phyloP scores from a whole-genome alignment of 805 yeast species.

The Candida loeiensis region DNA sequence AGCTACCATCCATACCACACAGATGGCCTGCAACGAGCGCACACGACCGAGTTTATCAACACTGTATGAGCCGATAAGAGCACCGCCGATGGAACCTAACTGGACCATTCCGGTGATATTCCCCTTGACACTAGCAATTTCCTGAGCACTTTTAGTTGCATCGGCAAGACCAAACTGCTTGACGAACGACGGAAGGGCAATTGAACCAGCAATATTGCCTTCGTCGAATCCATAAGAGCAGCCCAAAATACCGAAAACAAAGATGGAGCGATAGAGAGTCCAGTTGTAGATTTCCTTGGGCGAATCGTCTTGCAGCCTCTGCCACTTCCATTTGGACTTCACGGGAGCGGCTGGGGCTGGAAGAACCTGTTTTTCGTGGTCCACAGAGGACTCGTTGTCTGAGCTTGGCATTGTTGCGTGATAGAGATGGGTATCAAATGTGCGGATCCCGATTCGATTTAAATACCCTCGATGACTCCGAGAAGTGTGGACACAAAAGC shows the following conservation, averaged over 20 bases:
- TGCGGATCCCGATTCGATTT: not conserved
- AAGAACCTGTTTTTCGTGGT: slow-evolving; percentile 7
- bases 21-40: slow-evolving; percentile 19
- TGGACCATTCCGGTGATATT: slow-evolving; percentile 26
- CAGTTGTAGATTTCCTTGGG: slow-evolving; percentile 22
- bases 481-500: too few species aligned
- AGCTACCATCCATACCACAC: slow-evolving; percentile 25
- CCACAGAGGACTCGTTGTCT: not conserved
- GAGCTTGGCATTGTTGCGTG: not conserved
- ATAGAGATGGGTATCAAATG: too few species aligned
- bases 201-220: slow-evolving; percentile 20
- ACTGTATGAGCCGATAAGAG: slow-evolving; percentile 20
- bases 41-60: slow-evolving; percentile 43
- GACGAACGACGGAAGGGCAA: slow-evolving; percentile 19
- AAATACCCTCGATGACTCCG: too few species aligned
- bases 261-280: slow-evolving; percentile 31
- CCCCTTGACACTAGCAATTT: slow-evolving; percentile 24
- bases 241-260: slow-evolving; percentile 45
- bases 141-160: slow-evolving; percentile 13
- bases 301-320: slow-evolving; percentile 14
- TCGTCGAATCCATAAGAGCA: slow-evolving; percentile 25
- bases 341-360: slow-evolving; percentile 1
- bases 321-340: slow-evolving; percentile 16
- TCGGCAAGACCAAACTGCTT: slow-evolving; percentile 18
- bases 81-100: slow-evolving; percentile 23